phyloP scores from a whole-genome alignment of 345 rosid genomes.

The Lumnitzera racemosa region DNA sequence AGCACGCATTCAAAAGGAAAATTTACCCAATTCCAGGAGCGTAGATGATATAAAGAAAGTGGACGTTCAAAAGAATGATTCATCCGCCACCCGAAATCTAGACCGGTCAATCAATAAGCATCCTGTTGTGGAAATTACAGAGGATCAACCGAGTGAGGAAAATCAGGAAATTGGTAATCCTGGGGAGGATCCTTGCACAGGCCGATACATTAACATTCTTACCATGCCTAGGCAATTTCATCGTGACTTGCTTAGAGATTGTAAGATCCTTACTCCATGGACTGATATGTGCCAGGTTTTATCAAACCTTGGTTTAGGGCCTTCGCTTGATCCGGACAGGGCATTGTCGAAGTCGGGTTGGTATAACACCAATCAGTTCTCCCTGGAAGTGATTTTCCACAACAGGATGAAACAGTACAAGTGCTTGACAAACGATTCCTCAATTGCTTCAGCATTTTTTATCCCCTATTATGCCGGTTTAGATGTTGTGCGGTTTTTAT shows the following conservation, averaged over 20 bases:
- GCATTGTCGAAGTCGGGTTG: slow-evolving; percentile 41
- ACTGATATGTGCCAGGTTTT: slow-evolving; percentile 46
- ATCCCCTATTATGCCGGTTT: slow-evolving; percentile 75
- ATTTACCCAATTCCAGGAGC: too few relatives aligned
- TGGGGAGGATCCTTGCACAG: slow-evolving; percentile 20
- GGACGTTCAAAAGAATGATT: too few relatives aligned
- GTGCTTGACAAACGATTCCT: slow-evolving; percentile 62
- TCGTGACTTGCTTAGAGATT: slow-evolving; percentile 55
- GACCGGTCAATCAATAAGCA: background rate
- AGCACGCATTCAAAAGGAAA: too few relatives aligned
- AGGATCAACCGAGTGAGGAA: background rate
- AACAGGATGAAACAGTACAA: slow-evolving; percentile 71
- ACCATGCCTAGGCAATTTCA: slow-evolving; percentile 54
- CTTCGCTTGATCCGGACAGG: slow-evolving; percentile 27
- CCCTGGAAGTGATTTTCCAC: slow-evolving; percentile 71
- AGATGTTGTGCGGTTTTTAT: slow-evolving; percentile 60
- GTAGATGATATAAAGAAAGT: too few relatives aligned
- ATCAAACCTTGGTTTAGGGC: slow-evolving; percentile 58
- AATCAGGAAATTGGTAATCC: background rate
- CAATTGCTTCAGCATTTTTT: slow-evolving; percentile 59
- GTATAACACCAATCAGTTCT: slow-evolving; percentile 70
- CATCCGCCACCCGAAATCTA: too few relatives aligned
- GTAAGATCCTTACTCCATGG: slow-evolving; percentile 52
- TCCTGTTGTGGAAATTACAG: background rate
- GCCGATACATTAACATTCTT: slow-evolving; percentile 49